A percentile compares a stretch with the other conserved stretches of the same genome.
These are phyloP conservation scores for Leucoagaricus sp. DNA, from an alignment of 1,284 basidiomycete species.

Conservation along the genomic window DNA sequence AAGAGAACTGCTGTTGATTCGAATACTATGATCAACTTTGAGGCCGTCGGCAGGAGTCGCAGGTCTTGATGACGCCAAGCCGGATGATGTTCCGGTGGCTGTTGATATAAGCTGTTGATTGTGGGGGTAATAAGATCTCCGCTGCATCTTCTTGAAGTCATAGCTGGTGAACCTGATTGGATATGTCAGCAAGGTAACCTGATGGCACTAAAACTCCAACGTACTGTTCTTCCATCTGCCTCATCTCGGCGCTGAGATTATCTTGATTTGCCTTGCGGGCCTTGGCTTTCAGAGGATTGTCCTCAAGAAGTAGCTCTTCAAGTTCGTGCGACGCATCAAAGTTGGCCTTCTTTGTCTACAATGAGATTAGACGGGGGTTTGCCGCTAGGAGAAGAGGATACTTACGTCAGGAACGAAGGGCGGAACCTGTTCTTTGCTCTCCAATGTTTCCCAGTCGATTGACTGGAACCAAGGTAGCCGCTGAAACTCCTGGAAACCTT, in stretches of 20 bases:
- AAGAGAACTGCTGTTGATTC: constrained; percentile 37
- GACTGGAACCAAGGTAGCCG: constrained; percentile 84
- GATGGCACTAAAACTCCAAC: constrained; percentile 32
- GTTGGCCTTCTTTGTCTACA: constrained; percentile 89
- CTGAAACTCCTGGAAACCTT: constrained; percentile 79
- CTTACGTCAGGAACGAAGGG: constrained; percentile 93
- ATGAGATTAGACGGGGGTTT: not conserved
- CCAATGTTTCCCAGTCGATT: constrained; percentile 87
- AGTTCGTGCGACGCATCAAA: constrained; percentile 99
- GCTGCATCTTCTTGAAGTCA: constrained; percentile 83
- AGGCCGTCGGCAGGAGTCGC: constrained; percentile 48
- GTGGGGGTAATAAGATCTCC: constrained; percentile 80
- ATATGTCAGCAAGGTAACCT: constrained; percentile 8
- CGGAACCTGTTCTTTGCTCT: constrained; percentile 77
- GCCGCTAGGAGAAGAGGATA: constrained; percentile 19
- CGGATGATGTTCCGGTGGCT: constrained; percentile 51
- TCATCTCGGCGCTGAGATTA: constrained; percentile 86
- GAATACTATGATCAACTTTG: constrained; percentile 38
- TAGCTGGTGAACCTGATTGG: constrained; percentile 71
- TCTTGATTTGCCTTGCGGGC: constrained; percentile 91
- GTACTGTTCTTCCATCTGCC: constrained; percentile 97
- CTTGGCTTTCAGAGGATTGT: constrained; percentile 95
- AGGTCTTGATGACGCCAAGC: constrained; percentile 49
- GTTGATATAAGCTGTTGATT: constrained; percentile 69
- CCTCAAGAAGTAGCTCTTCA: constrained; percentile 93